Conservation (phyloP, 106 monocot genomes). For the Dioscorea zingiberensis region DNA sequence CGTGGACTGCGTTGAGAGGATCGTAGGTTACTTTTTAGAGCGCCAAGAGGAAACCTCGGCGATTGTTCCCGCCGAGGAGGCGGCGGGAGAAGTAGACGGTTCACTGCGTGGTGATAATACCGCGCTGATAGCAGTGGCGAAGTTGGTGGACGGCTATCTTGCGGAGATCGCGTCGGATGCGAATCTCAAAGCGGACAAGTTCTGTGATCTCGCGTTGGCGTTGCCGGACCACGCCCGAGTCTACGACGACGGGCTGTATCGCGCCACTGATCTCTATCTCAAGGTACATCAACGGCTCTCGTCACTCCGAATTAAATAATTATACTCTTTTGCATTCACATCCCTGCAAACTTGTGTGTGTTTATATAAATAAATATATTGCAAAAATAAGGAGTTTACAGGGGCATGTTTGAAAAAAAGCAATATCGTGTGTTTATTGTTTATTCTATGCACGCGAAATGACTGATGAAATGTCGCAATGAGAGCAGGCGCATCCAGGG, state of each 20-base stretch:
- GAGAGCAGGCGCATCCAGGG: constrained; percentile 61
- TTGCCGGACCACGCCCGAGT: constrained; percentile 61
- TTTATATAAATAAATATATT: too few relatives aligned
- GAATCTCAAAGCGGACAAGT: constrained; percentile 64
- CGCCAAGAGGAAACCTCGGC: constrained; percentile 11
- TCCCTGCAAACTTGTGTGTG: too few relatives aligned
- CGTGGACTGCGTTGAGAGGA: constrained; percentile 84
- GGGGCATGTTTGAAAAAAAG: too few relatives aligned
- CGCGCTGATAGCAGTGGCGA: constrained; percentile 49
- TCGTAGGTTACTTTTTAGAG: constrained; percentile 51
- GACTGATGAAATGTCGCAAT: too few relatives aligned
- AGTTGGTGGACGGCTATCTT: constrained; percentile 75
- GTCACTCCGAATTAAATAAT: too few relatives aligned
- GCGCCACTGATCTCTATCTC: constrained; percentile 84
- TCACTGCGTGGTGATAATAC: constrained; percentile 8
- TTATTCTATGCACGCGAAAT: too few relatives aligned
- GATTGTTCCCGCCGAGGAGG: background rate
- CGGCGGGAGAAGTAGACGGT: constrained; percentile 4
- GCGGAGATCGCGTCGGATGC: constrained; percentile 88
- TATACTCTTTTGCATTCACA: too few relatives aligned
- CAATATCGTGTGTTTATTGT: too few relatives aligned
- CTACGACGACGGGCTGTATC: constrained; percentile 88
- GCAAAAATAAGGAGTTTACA: too few relatives aligned
- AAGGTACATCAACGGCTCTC: constrained; percentile 41
- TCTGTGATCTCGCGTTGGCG: constrained; percentile 64